Evolutionary conservation across 306 rosid genomes (phyloP), one percentile per base, ranked within the genome.

Genomic region (Vigna unguiculata): DNA sequence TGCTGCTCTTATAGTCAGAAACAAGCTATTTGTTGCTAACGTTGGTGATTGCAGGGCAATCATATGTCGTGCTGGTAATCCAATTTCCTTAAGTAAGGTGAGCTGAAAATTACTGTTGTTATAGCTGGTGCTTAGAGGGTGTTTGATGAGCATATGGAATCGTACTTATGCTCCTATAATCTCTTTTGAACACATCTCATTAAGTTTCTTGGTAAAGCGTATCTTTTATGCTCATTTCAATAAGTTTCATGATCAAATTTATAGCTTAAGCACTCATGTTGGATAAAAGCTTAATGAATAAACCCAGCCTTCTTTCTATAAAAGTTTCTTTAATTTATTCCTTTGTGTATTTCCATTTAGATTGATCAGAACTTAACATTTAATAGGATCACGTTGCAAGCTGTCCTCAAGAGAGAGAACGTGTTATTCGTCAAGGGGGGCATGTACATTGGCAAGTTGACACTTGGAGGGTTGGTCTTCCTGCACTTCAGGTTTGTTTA

Each of bases 351-450:
- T 25, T 45, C 28, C n/a, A 53, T 82, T 71, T 67, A n/a, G 53
- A 53, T 66, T 76, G 64, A 65, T 63, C 25, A 52, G 70, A 62
- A 53, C 24, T 68, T 76, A 75, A 40, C 41, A 24, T 55, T 28
- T 65, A 60, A 84, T 73, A 91, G 98, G 98, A 92, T 89, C 98
- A 95, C 76, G 90, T 90, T 59, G 98, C 97, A 46, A 95, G 97
- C 84, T 85, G 93, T 88, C 78, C 80, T 17, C 85, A 86, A 87
- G 98, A 95, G 88, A 84, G 98, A 83, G 92, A 95, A 78, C 92
- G 97, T 14, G 87, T 95, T 66, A 68, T 90, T 83, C 62, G 68
- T 46, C 80, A 89, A 20, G 98, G 97, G 52, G 98, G 92, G 16
- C 78, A 86, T 69, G 96, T 95, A 30, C 87, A 85, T 74, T 95